Evolutionary conservation across 768 basidiomycete genomes (phyloP).

Genomic region (Lyophyllum decastes): DNA sequence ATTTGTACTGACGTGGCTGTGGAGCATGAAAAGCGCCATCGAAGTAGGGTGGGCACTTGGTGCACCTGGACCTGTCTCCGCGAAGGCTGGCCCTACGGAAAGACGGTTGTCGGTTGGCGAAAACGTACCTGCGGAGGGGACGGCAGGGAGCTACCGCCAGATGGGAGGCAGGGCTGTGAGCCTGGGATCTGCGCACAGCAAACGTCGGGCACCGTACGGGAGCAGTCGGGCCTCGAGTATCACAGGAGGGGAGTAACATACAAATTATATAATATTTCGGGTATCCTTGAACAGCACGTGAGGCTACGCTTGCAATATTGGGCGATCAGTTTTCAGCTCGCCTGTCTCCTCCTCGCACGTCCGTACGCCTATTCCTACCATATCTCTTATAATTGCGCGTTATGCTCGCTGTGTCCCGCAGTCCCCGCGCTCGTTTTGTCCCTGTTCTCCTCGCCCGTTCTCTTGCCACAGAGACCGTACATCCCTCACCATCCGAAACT

Average conservation of each 20-base stretch:
- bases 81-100: conserved; percentile 5
- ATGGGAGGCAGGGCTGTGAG: conserved; percentile 25
- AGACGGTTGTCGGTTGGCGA: conserved; percentile 9
- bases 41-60: conserved; percentile 82
- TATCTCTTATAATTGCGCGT: not conserved
- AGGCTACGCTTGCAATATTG: not conserved
- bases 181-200: conserved; percentile 9
- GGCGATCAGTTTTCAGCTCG: not conserved
- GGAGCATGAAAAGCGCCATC: conserved; percentile 82
- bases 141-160: conserved; percentile 15
- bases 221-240: conserved; percentile 14
- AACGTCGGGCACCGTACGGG: conserved; percentile 3
- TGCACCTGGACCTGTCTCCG: conserved; percentile 37
- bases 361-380: not conserved
- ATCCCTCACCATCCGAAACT: conserved; percentile 32
- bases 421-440: conserved; percentile 11
- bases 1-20: conserved; percentile 83
- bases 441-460: conserved; percentile 36
- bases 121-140: conserved; percentile 1
- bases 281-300: conserved; percentile 1
- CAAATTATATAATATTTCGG: conserved; percentile 3
- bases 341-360: not conserved
- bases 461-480: conserved; percentile 43
- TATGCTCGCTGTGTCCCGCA: conserved; percentile 16
- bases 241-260: not conserved